Evolutionary conservation across 768 basidiomycete species (phyloP), one percentile per base, ranked within the genome.

Genomic region (Hypsizygus marmoreus): DNA sequence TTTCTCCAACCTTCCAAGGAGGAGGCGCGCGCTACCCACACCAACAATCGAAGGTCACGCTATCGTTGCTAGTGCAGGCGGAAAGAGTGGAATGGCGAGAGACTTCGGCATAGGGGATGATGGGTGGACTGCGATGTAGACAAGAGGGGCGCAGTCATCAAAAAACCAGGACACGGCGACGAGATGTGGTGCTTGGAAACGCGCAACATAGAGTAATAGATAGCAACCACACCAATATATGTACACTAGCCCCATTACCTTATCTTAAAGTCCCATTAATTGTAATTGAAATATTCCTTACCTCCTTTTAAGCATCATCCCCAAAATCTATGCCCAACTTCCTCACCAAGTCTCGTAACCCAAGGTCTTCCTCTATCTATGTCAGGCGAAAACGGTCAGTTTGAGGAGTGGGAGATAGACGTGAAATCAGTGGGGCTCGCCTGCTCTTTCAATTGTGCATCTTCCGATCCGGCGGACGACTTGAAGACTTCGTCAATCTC

Each of bases 401-500:
- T 25, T 40, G n/a, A 33, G n/a, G 6, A 7, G 22, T 6, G 3
- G 2, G 14, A 41, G 6, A 38, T 24, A 14, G 9, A 26, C 40
- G 34, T 12, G 14, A 12, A 26, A 22, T 39, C 65, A n/a, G 17
- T 16, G 6, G 6, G 30, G 14, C 29, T 9, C 44, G 87, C 87
- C 77, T 85, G 72, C 22, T 58, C 57, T 51, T 77, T 81, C 49
- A 78, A 50, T 12, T 57, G 56, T 7, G 61, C 56, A 53, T 89
- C 86, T 42, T 82, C 81, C 29, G 56, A 67, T 0, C 78, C 84
- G 12, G 72, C 81, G n/a, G 74, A 68, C 1, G 80, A 79, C 30
- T 70, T 71, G 55, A 91, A 90, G 9, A 89, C 65, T 6, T 64
- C 71, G 57, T 91, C 88, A 37, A 90, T 81, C 59, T 88, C 87